These are phyloP conservation scores for Dichomitus squalens DNA, from an alignment of 1,284 basidiomycete genomes.

Conservation along the genomic window DNA sequence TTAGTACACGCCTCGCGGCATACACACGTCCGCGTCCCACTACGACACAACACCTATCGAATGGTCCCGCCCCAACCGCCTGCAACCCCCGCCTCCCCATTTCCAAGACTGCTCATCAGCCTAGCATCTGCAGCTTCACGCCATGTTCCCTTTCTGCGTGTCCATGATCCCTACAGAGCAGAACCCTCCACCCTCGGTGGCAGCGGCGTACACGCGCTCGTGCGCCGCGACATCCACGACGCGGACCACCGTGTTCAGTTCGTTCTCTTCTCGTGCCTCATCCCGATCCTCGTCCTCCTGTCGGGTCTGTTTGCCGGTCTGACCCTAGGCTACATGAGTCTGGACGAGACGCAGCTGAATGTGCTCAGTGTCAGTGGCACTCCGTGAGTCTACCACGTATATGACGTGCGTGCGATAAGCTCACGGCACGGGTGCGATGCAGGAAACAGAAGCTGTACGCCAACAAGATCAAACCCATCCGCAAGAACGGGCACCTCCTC, in stretches of 20 bases:
- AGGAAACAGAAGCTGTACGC: conserved; percentile 82
- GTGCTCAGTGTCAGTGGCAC: conserved; percentile 86
- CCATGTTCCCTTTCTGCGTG: conserved; percentile 45
- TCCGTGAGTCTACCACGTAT: conserved; percentile 53
- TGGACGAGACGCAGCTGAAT: conserved; percentile 91
- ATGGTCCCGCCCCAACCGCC: conserved; percentile 32
- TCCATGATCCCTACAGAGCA: conserved; percentile 24
- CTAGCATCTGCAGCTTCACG: conserved; percentile 46
- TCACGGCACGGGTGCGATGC: conserved; percentile 1
- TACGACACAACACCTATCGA: conserved; percentile 28
- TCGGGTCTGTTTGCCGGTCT: conserved; percentile 75
- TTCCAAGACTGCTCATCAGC: conserved; percentile 47
- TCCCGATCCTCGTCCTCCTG: conserved; percentile 61
- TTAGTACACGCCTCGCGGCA: conserved; percentile 12
- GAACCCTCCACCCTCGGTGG: not conserved
- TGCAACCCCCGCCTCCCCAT: conserved; percentile 16
- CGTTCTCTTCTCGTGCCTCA: conserved; percentile 55
- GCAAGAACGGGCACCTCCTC: conserved; percentile 82
- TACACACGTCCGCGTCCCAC: conserved; percentile 8
- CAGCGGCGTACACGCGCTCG: conserved; percentile 16
- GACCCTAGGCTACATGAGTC: conserved; percentile 89
- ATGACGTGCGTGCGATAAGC: not conserved
- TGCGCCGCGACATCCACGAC: conserved; percentile 37
- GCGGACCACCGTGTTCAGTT: conserved; percentile 35
- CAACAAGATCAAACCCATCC: conserved; percentile 84